These are phyloP conservation scores for Microbotryum intermedium DNA, from an alignment of 1,284 basidiomycete species.

Conservation along the genomic window DNA sequence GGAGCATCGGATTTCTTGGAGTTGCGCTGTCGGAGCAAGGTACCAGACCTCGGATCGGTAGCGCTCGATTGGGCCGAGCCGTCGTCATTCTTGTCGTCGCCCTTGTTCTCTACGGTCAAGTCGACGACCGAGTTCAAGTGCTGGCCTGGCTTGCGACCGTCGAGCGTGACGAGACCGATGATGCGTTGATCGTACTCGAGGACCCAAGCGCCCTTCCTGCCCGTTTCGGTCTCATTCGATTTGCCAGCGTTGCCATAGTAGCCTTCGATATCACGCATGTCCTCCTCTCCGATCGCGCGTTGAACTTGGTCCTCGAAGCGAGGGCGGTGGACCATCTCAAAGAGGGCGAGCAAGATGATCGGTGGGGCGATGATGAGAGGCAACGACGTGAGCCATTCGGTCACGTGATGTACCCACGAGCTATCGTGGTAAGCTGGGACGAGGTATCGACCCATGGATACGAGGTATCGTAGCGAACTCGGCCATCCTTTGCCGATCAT, in stretches of 20 bases:
- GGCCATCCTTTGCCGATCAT: slow-evolving; percentile 17
- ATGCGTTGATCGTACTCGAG: slow-evolving; percentile 28
- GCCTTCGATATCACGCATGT: slow-evolving; percentile 17
- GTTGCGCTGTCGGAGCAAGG: neutral
- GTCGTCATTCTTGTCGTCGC: neutral
- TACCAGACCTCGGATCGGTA: neutral
- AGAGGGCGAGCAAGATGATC: slow-evolving; percentile 22
- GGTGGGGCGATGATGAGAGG: slow-evolving; percentile 21
- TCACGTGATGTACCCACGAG: neutral
- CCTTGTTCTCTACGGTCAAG: neutral
- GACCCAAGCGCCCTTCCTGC: slow-evolving; percentile 25
- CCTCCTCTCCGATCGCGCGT: slow-evolving; percentile 25
- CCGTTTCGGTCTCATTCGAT: neutral
- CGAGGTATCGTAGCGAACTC: slow-evolving; percentile 5
- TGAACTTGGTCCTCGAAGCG: slow-evolving; percentile 26
- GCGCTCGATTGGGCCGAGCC: neutral
- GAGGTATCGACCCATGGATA: slow-evolving; percentile 1
- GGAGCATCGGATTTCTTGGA: too few relatives aligned
- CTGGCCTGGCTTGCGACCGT: slow-evolving; percentile 23
- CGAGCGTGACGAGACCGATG: slow-evolving; percentile 21
- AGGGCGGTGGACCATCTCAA: slow-evolving; percentile 23
- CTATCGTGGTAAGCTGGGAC: neutral
- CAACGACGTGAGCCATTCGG: slow-evolving; percentile 12
- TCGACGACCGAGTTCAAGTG: slow-evolving; percentile 23
- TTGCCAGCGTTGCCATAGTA: slow-evolving; percentile 15